Percentiles rank a stretch among this genome's conserved stretches.
phyloP scores from a whole-genome alignment of 768 basidiomycete genomes.

The Glaciozyma antarctica region DNA sequence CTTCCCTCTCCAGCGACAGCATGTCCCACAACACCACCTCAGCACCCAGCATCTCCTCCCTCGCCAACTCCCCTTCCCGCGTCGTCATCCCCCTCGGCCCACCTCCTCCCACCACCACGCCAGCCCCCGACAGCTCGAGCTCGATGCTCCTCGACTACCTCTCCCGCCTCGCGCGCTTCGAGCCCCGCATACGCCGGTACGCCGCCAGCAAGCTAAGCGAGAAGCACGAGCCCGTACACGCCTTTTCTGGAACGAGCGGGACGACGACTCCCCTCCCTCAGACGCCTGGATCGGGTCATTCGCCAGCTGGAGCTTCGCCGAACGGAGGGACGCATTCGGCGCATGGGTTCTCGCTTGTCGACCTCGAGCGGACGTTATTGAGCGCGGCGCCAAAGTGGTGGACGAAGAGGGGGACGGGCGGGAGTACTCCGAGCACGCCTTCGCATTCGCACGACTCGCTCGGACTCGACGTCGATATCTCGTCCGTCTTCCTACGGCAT shows the following conservation, averaged over 20 bases:
- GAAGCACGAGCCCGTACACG: background rate
- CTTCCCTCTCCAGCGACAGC: background rate
- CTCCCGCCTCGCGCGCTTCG: slow-evolving; percentile 1
- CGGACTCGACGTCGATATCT: background rate
- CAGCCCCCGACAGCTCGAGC: background rate
- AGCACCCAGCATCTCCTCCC: background rate
- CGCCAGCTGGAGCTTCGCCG: background rate
- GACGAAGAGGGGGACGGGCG: background rate
- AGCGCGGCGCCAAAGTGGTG: background rate
- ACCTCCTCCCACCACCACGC: background rate
- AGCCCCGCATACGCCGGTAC: background rate
- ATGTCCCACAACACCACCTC: background rate
- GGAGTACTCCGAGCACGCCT: background rate
- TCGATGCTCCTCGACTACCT: slow-evolving; percentile 4
- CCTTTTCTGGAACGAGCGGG: background rate
- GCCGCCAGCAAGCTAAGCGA: background rate
- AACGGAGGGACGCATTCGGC: background rate
- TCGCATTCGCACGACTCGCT: background rate
- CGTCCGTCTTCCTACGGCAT: background rate
- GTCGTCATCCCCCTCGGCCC: slow-evolving; percentile 2
- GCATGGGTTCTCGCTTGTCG: background rate
- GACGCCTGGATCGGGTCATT: background rate
- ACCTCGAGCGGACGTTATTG: background rate
- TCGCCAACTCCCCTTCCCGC: background rate
- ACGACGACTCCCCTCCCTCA: background rate